Conservation (phyloP, 78 protist genomes). For the Parvularia atlantis region DNA sequence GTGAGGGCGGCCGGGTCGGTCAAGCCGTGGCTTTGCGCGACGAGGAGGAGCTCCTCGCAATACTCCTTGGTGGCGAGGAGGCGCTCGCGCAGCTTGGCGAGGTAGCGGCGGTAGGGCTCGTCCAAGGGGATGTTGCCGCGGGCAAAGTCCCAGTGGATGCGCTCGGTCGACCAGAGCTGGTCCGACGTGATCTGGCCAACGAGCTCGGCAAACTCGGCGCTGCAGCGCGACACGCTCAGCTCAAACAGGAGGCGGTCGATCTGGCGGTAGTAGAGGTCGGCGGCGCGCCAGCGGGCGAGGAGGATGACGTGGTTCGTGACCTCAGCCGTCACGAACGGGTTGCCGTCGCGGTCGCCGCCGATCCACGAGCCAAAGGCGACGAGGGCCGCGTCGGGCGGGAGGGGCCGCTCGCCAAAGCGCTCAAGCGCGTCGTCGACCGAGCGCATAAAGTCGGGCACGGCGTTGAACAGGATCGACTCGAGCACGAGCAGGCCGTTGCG, state of each 20-base stretch:
- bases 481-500: constrained; percentile 41
- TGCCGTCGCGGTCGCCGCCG: constrained; percentile 82
- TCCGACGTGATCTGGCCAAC: constrained; percentile 3
- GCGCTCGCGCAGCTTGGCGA: constrained; percentile 42
- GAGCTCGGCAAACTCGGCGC: constrained; percentile 7
- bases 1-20: neutral
- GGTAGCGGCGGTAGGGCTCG: constrained; percentile 51
- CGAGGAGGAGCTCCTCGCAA: constrained; percentile 43
- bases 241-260: constrained; percentile 51
- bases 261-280: constrained; percentile 30
- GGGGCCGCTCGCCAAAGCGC: neutral
- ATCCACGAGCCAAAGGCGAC: constrained; percentile 48
- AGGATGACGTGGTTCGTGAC: constrained; percentile 28
- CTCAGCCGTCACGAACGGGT: constrained; percentile 48
- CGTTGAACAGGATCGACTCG: constrained; percentile 48
- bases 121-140: constrained; percentile 34
- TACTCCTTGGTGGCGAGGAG: constrained; percentile 28
- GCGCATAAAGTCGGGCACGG: constrained; percentile 34
- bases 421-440: constrained; percentile 19
- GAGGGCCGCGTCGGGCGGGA: constrained; percentile 38
- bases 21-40: constrained; percentile 7
- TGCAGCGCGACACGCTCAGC: constrained; percentile 30
- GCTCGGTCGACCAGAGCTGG: constrained; percentile 16
- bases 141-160: constrained; percentile 43
- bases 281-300: constrained; percentile 29